Conservation (phyloP, 2,329 filamentous ascomycete species). For the Aspergillus luchuensis region DNA sequence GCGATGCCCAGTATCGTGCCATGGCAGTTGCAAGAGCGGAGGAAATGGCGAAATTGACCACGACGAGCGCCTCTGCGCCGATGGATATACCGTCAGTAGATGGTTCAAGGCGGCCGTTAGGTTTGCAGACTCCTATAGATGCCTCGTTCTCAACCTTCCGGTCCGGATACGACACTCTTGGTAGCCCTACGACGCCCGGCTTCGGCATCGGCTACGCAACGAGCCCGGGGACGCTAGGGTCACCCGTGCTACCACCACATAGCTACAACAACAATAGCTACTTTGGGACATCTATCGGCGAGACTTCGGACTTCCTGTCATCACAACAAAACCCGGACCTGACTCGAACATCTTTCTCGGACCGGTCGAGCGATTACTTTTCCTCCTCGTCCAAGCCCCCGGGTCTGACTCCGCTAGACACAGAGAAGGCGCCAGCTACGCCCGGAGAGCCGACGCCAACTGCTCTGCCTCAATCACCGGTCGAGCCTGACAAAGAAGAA, state of each 20-base stretch:
- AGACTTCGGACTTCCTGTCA: conserved; percentile 41
- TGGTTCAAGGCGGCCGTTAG: conserved; percentile 27
- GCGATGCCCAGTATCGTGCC: conserved; percentile 74
- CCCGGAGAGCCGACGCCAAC: conserved; percentile 48
- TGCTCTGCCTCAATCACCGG: conserved; percentile 53
- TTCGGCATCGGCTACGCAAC: conserved; percentile 72
- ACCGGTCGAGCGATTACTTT: conserved; percentile 74
- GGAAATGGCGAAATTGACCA: conserved; percentile 58
- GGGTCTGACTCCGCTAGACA: conserved; percentile 53
- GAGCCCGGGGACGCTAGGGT: conserved; percentile 58
- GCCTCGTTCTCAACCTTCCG: conserved; percentile 59
- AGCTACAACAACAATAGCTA: conserved; percentile 29
- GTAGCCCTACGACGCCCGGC: conserved; percentile 70
- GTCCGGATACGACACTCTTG: conserved; percentile 61
- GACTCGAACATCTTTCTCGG: conserved; percentile 57
- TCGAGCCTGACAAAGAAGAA: conserved; percentile 62
- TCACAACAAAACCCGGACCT: conserved; percentile 55
- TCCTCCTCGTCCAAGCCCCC: conserved; percentile 58
- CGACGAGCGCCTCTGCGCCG: conserved; percentile 61
- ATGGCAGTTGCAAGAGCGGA: conserved; percentile 66
- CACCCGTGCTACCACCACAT: conserved; percentile 30
- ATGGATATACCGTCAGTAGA: conserved; percentile 56
- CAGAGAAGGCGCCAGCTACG: conserved; percentile 52
- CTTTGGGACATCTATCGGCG: conserved; percentile 36
- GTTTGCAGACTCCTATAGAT: conserved; percentile 31